Evolutionary conservation across 306 rosid species (phyloP).

Genomic region (Erythrophleum fordii): DNA sequence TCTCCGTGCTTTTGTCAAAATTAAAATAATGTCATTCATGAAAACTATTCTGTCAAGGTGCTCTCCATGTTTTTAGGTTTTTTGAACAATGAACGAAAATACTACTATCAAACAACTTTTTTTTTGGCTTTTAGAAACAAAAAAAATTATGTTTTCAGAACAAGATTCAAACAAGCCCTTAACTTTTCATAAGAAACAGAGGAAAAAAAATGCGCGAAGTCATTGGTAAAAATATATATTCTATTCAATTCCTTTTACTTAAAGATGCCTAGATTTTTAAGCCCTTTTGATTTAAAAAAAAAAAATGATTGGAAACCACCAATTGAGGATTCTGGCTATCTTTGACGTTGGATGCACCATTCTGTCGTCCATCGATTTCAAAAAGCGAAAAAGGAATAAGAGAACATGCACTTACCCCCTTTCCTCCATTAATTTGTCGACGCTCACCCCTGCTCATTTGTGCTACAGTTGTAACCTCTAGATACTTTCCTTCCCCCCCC

Average conservation of each 20-base stretch:
- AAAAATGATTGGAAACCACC: conserved; percentile 52
- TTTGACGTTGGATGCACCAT: conserved; percentile 44
- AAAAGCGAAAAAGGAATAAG: conserved; percentile 28
- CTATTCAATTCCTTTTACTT: background rate
- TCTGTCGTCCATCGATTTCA: conserved; percentile 42
- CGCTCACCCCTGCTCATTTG: background rate
- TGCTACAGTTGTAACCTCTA: conserved; percentile 9
- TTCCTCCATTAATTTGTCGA: conserved; percentile 26
- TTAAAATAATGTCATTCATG: no score
- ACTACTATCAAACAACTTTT: no score
- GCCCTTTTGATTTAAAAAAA: conserved; percentile 29
- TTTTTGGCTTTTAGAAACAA: no score
- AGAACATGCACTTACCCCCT: conserved; percentile 24
- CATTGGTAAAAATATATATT: conserved; percentile 21
- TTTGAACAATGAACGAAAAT: no score
- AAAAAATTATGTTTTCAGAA: no score
- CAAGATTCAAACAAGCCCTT: no score
- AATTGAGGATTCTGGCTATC: conserved; percentile 48
- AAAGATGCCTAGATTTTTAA: conserved; percentile 29
- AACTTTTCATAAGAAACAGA: background rate
- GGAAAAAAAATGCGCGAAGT: background rate
- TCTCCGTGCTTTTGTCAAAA: no score
- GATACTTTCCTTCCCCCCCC: background rate
- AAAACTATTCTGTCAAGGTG: no score
- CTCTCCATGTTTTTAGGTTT: no score